These are phyloP conservation scores for Teratosphaeria gauchensis DNA, from an alignment of 2,329 filamentous ascomycete species.

Conservation along the genomic window DNA sequence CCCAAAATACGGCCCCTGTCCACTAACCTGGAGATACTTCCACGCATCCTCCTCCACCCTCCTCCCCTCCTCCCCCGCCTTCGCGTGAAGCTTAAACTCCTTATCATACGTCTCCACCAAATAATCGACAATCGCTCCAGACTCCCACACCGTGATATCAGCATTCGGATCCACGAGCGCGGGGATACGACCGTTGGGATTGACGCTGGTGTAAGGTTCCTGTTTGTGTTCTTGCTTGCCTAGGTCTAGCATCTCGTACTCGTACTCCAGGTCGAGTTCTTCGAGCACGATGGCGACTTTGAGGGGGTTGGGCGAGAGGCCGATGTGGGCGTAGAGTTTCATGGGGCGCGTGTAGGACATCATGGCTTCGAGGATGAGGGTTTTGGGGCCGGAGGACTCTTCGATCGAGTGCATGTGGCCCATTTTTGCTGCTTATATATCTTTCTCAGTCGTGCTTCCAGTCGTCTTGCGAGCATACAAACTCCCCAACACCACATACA, in stretches of 20 bases:
- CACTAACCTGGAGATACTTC: slow-evolving; percentile 24
- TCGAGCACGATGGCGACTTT: slow-evolving; percentile 38
- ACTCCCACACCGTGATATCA: slow-evolving; percentile 30
- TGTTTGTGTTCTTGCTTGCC: slow-evolving; percentile 30
- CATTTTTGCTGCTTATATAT: background rate
- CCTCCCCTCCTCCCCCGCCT: slow-evolving; percentile 23
- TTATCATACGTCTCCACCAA: slow-evolving; percentile 26
- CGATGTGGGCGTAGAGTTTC: background rate
- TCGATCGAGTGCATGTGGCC: background rate
- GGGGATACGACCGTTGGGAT: slow-evolving; percentile 36
- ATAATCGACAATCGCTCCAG: slow-evolving; percentile 22
- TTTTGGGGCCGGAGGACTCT: background rate
- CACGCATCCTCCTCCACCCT: slow-evolving; percentile 20
- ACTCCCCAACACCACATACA: too few species aligned
- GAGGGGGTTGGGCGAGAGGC: slow-evolving; percentile 30
- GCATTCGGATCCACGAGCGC: slow-evolving; percentile 40
- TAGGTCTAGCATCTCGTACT: slow-evolving; percentile 26
- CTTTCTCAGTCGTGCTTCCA: too few species aligned
- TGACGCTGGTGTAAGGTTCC: slow-evolving; percentile 29
- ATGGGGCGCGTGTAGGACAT: background rate
- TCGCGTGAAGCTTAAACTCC: slow-evolving; percentile 18
- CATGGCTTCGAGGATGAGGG: background rate
- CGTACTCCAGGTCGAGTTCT: slow-evolving; percentile 35
- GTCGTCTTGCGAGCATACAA: too few species aligned
- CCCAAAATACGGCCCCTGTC: slow-evolving; percentile 29